Conservation (phyloP, 2,329 filamentous ascomycete genomes). For the Scedosporium minutisporum region DNA sequence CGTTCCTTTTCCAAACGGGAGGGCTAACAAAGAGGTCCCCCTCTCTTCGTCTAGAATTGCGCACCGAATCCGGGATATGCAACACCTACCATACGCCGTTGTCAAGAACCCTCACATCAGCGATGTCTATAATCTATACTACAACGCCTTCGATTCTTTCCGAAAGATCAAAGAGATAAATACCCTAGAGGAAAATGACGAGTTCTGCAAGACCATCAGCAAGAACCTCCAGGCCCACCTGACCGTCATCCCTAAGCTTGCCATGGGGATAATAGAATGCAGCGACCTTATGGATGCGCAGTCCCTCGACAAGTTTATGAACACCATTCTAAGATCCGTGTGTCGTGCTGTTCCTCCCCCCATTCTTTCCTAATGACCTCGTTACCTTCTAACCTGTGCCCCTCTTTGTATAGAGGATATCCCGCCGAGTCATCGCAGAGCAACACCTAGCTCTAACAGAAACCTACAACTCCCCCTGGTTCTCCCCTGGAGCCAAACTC, state of each 20-base stretch:
- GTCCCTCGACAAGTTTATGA: conserved; percentile 90
- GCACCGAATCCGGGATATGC: conserved; percentile 93
- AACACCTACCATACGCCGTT: conserved; percentile 89
- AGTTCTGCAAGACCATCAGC: conserved; percentile 70
- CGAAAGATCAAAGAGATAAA: conserved; percentile 77
- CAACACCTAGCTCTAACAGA: conserved; percentile 93
- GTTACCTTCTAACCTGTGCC: conserved; percentile 7
- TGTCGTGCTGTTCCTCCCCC: conserved; percentile 18
- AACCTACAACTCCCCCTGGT: conserved; percentile 83
- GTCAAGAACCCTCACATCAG: conserved; percentile 92
- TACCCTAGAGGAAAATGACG: conserved; percentile 80
- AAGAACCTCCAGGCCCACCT: conserved; percentile 78
- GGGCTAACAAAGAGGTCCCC: background rate
- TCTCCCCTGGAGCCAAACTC: conserved; percentile 70
- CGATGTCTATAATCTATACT: conserved; percentile 94
- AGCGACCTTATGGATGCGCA: conserved; percentile 70
- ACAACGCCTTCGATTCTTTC: conserved; percentile 88
- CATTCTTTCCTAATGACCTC: conserved; percentile 6
- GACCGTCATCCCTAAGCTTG: conserved; percentile 85
- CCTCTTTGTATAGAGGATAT: conserved; percentile 59
- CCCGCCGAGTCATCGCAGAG: conserved; percentile 90
- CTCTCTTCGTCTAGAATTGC: conserved; percentile 52
- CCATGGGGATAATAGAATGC: conserved; percentile 90
- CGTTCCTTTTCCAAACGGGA: background rate
- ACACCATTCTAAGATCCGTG: conserved; percentile 80